Conservation (phyloP, 2,329 filamentous ascomycete genomes). For the Hortaea werneckii region DNA sequence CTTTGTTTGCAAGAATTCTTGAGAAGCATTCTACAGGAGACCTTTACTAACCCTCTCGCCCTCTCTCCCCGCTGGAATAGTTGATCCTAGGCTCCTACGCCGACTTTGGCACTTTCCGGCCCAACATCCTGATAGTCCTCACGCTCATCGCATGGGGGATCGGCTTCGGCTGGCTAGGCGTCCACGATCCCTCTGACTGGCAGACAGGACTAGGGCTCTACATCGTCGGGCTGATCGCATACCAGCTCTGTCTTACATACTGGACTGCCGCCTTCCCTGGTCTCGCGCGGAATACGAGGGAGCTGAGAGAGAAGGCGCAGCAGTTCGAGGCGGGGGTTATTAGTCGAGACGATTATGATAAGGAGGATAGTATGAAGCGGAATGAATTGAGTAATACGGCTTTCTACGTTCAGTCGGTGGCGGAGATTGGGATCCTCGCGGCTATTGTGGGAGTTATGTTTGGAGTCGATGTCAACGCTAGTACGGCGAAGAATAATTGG, state of each 20-base stretch:
- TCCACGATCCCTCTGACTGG: constrained; percentile 52
- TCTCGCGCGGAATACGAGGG: constrained; percentile 44
- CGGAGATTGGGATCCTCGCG: constrained; percentile 53
- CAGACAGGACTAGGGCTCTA: constrained; percentile 51
- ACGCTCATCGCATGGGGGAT: constrained; percentile 52
- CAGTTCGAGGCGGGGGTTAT: constrained; percentile 44
- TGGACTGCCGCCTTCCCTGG: constrained; percentile 57
- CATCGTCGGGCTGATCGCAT: constrained; percentile 56
- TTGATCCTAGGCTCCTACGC: constrained; percentile 39
- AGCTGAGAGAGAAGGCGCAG: constrained; percentile 41
- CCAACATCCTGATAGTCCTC: constrained; percentile 52
- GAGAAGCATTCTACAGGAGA: too few species aligned
- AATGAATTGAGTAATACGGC: constrained; percentile 54
- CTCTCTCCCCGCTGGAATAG: background rate
- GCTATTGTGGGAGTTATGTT: constrained; percentile 56
- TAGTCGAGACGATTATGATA: constrained; percentile 50
- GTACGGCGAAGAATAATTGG: constrained; percentile 54
- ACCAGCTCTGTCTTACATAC: constrained; percentile 58
- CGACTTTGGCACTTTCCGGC: constrained; percentile 56
- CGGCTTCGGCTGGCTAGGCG: constrained; percentile 58
- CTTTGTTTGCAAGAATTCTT: too few species aligned
- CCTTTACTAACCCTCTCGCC: too few species aligned
- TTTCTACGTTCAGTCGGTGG: constrained; percentile 54
- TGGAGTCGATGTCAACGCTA: constrained; percentile 49
- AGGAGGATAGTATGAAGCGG: constrained; percentile 51